Percentiles rank a stretch among this genome's conserved stretches.
Conservation (phyloP, 2,329 filamentous ascomycete genomes). For the Monilinia aucupariae region DNA sequence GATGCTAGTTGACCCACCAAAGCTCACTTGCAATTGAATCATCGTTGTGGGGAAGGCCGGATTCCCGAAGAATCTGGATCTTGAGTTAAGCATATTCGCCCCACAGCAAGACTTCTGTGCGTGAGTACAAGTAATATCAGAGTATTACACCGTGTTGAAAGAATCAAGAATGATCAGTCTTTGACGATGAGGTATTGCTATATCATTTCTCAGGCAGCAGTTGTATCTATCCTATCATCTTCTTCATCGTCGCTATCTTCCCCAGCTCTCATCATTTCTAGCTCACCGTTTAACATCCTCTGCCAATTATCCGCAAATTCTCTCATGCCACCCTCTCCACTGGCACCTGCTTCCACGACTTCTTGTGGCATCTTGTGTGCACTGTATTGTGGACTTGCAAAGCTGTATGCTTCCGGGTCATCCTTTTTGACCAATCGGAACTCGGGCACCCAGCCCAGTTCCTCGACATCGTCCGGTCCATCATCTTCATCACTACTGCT, state of each 20-base stretch:
- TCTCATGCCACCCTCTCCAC: conserved; percentile 68
- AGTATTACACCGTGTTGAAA: background rate
- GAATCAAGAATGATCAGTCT: background rate
- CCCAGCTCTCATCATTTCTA: conserved; percentile 36
- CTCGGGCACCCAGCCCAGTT: conserved; percentile 61
- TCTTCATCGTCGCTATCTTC: conserved; percentile 38
- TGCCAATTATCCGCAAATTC: conserved; percentile 78
- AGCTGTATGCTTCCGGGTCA: conserved; percentile 84
- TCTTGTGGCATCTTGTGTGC: conserved; percentile 94
- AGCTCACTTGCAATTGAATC: background rate
- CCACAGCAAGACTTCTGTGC: conserved; percentile 1
- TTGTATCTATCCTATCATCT: background rate
- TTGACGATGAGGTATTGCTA: background rate
- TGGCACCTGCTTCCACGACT: conserved; percentile 67
- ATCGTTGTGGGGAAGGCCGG: conserved; percentile 2
- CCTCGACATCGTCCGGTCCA: conserved; percentile 46
- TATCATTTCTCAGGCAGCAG: background rate
- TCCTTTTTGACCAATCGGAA: conserved; percentile 76
- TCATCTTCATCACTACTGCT: conserved; percentile 42
- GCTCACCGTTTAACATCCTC: conserved; percentile 45
- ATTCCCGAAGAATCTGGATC: conserved; percentile 12
- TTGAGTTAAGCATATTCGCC: background rate
- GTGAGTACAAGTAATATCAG: conserved; percentile 9
- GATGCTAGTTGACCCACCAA: conserved; percentile 9
- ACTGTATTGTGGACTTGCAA: conserved; percentile 80